A percentile compares a stretch with the other conserved stretches of the same genome.
These are phyloP conservation scores for Cryptosporidium canis DNA, from an alignment of 169 alveolate genomes.

Conservation along the genomic window DNA sequence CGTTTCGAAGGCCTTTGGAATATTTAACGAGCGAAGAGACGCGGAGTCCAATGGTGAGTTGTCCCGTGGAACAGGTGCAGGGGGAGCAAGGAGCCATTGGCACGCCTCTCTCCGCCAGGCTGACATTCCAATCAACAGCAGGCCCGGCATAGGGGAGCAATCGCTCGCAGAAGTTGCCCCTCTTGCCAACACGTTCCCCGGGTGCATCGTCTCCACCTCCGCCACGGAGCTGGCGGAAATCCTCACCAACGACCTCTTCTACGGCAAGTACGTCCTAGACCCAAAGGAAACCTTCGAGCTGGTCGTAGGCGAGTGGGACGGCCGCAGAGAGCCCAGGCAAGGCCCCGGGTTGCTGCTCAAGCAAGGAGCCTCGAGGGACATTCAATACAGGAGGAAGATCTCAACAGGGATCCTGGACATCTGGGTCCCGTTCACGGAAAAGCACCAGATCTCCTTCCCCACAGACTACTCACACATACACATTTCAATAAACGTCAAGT, in stretches of 20 bases:
- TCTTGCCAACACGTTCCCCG: constrained; percentile 20
- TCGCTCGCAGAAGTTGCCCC: constrained; percentile 26
- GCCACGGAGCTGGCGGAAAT: constrained; percentile 15
- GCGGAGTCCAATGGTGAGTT: too few species aligned
- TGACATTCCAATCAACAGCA: not conserved
- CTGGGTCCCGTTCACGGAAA: constrained; percentile 54
- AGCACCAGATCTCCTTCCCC: constrained; percentile 14
- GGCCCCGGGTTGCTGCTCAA: not conserved
- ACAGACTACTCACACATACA: not conserved
- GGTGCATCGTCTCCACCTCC: constrained; percentile 35
- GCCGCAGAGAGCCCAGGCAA: not conserved
- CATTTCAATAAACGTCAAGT: constrained; percentile 20
- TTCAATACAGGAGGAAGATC: constrained; percentile 49
- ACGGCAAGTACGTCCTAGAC: constrained; percentile 47
- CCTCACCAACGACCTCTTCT: constrained; percentile 20
- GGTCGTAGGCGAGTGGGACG: constrained; percentile 31
- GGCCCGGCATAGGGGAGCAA: not conserved
- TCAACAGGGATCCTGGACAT: constrained; percentile 38
- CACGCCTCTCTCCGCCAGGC: constrained; percentile 12
- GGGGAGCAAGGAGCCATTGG: too few species aligned
- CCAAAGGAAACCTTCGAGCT: constrained; percentile 50
- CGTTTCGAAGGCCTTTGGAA: not conserved
- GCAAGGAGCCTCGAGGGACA: constrained; percentile 26
- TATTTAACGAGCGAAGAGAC: not conserved
- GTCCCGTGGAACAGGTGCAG: too few species aligned